phyloP scores from a whole-genome alignment of 345 rosid genomes.

The Citrus trifoliata region DNA sequence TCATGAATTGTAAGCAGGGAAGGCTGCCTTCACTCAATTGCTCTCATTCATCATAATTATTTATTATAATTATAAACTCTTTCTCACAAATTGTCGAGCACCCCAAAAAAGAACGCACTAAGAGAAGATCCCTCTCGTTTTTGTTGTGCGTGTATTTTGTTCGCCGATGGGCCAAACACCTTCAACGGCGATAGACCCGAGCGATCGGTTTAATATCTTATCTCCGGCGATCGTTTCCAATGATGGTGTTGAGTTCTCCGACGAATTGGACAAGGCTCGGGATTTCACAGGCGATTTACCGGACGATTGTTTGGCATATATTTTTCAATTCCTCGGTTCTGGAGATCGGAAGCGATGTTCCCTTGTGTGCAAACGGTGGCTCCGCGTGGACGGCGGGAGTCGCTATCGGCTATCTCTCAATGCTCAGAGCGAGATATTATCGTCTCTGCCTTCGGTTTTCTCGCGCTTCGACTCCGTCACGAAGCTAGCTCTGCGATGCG shows the following conservation, averaged over 20 bases:
- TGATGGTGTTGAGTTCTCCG: constrained; percentile 18
- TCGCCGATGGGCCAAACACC: constrained; percentile 55
- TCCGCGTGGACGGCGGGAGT: constrained; percentile 65
- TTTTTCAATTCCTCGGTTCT: constrained; percentile 68
- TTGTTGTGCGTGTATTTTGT: constrained; percentile 15
- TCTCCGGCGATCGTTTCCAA: constrained; percentile 9
- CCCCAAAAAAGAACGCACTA: neutral
- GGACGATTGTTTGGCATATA: constrained; percentile 75
- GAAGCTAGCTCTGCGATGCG: constrained; percentile 73
- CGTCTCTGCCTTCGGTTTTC: constrained; percentile 42
- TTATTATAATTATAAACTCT: neutral
- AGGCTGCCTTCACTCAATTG: neutral
- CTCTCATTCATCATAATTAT: neutral
- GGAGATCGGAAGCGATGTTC: constrained; percentile 77
- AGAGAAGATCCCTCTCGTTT: neutral
- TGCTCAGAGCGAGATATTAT: constrained; percentile 51
- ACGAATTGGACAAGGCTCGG: constrained; percentile 11
- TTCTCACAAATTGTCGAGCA: neutral
- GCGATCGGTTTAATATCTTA: constrained; percentile 10
- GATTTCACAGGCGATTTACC: constrained; percentile 63
- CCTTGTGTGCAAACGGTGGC: constrained; percentile 74
- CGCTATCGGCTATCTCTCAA: constrained; percentile 71
- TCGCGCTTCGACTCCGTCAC: constrained; percentile 70
- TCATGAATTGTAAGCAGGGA: neutral
- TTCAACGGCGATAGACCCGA: constrained; percentile 31